Base-by-base conservation (phyloP, 1,284 basidiomycete genomes). In the Boletus albobrunnescens region DNA sequence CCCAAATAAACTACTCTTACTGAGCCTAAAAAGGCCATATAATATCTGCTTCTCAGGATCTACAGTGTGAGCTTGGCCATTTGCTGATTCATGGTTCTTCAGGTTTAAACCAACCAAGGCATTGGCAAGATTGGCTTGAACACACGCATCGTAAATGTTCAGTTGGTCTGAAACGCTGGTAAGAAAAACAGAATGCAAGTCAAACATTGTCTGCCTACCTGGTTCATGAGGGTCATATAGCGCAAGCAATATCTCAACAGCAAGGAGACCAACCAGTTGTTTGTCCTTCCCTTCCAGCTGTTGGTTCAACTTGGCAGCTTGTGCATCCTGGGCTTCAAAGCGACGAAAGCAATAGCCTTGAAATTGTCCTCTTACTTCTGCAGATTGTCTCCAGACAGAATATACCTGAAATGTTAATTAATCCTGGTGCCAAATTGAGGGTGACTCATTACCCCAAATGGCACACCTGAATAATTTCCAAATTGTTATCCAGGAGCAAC, bases 71-170 rank as follows among this genome's bases (percentile, higher is more conserved):
- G 3, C 17, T n/a, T 33, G 30, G 17, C 9, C 30, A 9, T 35
- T 20, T 2, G 24, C 16, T n/a, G 42, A 33, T 13, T 39, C 36
- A 2, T 9, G 20, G 3, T n/a, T 36, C 2, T 41, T 14, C 4
- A 33, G 28, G 7, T 19, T 38, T 33, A 59, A 31, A 20, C 35
- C 41, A 13, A 36, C 39, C 20, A 58, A 44, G 13, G 45, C 49
- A 8, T 42, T 17, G 3, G 50, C 58, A 6, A 61, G 43, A 42
- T 61, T 61, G 1, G 49, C 41, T 49, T 51, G 53, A 24, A 59
- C 17, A n/a, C 3, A n/a, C 4, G 41, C 4, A 6, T 53, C n/a
- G 4, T 17, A 28, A 37, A 51, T n/a, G 14, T 54, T 26, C 0
- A 53, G 31, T 36, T 31, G 35, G 1, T 37, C 57, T 60, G 12